Evolutionary conservation across 148 eudicot genomes (phyloP).

Genomic region (Camellia sinensis): DNA sequence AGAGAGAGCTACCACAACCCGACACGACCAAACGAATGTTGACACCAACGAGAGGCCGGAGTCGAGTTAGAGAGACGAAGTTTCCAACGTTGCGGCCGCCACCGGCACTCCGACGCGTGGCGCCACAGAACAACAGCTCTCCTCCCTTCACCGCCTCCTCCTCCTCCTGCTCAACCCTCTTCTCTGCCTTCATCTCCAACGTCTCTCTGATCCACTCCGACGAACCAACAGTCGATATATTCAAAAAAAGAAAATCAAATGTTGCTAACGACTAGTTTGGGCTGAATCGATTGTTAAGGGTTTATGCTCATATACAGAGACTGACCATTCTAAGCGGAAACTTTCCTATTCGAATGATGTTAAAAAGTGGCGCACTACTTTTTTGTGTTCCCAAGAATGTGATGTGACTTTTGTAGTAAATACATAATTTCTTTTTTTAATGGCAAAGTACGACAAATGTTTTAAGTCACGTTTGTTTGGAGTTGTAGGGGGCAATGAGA

Average conservation of each 20-base stretch:
- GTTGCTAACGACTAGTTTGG: neutral
- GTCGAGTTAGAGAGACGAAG: slow-evolving; percentile 71
- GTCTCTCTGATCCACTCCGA: slow-evolving; percentile 27
- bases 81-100: slow-evolving; percentile 64
- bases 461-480: too few relatives aligned
- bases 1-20: slow-evolving; percentile 57
- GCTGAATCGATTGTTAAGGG: slow-evolving; percentile 37
- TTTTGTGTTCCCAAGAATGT: too few relatives aligned
- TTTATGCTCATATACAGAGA: slow-evolving; percentile 13
- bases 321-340: too few relatives aligned
- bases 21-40: slow-evolving; percentile 74
- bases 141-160: slow-evolving; percentile 56
- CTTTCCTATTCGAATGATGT: too few relatives aligned
- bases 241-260: neutral
- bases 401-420: too few relatives aligned
- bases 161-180: slow-evolving; percentile 39
- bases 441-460: too few relatives aligned
- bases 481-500: too few relatives aligned
- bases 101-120: slow-evolving; percentile 74
- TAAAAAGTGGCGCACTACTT: too few relatives aligned
- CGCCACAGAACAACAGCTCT: slow-evolving; percentile 80
- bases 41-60: slow-evolving; percentile 79
- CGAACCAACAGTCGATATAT: slow-evolving; percentile 21
- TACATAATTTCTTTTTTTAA: too few relatives aligned
- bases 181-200: slow-evolving; percentile 42